Evolutionary conservation across 495 filamentous ascomycete genomes (phyloP), one percentile per base, ranked within the genome.

Genomic region (Aspergillus mulundensis): DNA sequence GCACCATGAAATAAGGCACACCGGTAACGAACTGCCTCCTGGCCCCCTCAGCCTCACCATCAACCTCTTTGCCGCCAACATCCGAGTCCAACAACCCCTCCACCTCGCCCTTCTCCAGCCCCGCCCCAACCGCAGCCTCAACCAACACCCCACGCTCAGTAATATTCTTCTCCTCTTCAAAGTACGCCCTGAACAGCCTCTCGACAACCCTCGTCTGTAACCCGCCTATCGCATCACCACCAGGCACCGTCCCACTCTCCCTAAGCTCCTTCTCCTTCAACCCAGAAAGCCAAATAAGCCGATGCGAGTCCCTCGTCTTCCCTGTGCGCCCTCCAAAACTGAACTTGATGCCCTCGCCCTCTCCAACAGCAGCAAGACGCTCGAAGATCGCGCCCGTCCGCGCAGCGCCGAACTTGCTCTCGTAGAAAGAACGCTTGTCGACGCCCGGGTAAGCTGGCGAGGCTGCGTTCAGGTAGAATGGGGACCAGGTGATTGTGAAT

Each of bases 401-500:
- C 20, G 81, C 81, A 0, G 73, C 67, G n/a, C 85, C 85, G 71
- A 89, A 88, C 38, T 79, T 83, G 19, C 42, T 28, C 15, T 62
- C 56, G 67, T 84, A 87, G 66, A 74, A 78, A 25, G 71, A 68
- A 5, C 54, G 60, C 61, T 89, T 90, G 66, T 84, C 77, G 49
- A 83, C 56, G 42, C 81, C 77, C 36, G 74, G 69, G 52, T 61
- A 72, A 5, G 74, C 75, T 2, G 88, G 80, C 0, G 82, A 74
- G 38, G 78, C 68, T 0, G 88, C 87, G 65, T 90, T 86, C 20
- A 96, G 82, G 63, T 93, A 91, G 77, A 85, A 96, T 0, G 91
- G 86, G 48, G 80, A 77, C 87, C 87, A 95, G 52, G 74, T 79
- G 0, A 87, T 79, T 16, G 70, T 77, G 74, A 94, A 93, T 44